These are phyloP conservation scores for Claviceps purpurea DNA, from an alignment of 2,329 filamentous ascomycete genomes.

Conservation along the genomic window DNA sequence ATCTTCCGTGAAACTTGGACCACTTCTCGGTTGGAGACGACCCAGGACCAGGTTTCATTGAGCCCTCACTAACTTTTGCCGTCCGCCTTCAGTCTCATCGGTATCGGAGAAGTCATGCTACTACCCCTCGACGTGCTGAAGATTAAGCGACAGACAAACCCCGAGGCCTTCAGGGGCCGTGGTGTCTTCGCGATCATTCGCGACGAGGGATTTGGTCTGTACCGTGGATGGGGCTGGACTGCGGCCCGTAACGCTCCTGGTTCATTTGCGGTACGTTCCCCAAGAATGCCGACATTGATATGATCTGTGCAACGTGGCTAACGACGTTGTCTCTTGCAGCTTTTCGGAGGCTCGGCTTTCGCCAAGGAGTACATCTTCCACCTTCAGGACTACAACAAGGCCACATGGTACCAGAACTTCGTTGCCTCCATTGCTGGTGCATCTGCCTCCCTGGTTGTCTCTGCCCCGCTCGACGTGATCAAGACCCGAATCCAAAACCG, in stretches of 20 bases:
- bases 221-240: conserved; percentile 95
- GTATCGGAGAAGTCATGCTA: conserved; percentile 92
- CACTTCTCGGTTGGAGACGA: not conserved
- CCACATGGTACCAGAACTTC: conserved; percentile 92
- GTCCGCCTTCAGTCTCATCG: conserved; percentile 54
- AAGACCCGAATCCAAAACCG: conserved; percentile 97
- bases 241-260: conserved; percentile 93
- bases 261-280: conserved; percentile 73
- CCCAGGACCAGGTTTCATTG: no score
- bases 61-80: not conserved
- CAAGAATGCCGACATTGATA: not conserved
- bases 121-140: conserved; percentile 94
- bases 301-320: not conserved
- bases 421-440: conserved; percentile 91
- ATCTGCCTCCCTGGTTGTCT: conserved; percentile 87
- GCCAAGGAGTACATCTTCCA: conserved; percentile 93
- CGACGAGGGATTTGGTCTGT: conserved; percentile 91
- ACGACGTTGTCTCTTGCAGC: conserved; percentile 33
- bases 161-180: conserved; percentile 89
- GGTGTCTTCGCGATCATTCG: conserved; percentile 79
- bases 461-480: conserved; percentile 92
- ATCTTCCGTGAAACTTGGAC: not conserved
- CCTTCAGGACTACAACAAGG: conserved; percentile 88
- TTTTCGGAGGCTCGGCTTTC: conserved; percentile 94
- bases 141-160: conserved; percentile 99